Evolutionary conservation across 2,329 filamentous ascomycete species (phyloP).

Genomic region (Epichloe hybrida): DNA sequence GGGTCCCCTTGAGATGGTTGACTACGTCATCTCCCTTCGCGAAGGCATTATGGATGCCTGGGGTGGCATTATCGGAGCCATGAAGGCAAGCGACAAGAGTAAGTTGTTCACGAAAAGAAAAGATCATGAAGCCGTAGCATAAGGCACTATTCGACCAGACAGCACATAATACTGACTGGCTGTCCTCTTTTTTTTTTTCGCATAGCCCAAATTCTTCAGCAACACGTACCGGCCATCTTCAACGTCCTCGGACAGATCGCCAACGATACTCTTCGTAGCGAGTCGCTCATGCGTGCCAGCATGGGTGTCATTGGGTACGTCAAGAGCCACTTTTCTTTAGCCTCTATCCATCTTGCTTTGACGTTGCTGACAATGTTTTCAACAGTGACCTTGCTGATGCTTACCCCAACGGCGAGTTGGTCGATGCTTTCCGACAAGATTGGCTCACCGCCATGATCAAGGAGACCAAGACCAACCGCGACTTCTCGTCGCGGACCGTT

Average conservation of each 20-base stretch:
- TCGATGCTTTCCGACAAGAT: constrained; percentile 73
- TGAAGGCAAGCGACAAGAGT: constrained; percentile 75
- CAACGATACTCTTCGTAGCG: constrained; percentile 74
- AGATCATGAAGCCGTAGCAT: no score
- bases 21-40: constrained; percentile 87
- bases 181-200: neutral
- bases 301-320: constrained; percentile 95
- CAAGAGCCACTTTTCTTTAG: neutral
- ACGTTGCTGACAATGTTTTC: constrained; percentile 7
- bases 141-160: no score
- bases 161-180: neutral
- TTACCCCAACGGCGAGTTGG: constrained; percentile 81
- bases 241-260: constrained; percentile 70
- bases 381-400: constrained; percentile 80
- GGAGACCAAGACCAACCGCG: constrained; percentile 79
- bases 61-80: constrained; percentile 89
- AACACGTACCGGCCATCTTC: constrained; percentile 77
- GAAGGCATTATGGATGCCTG: constrained; percentile 99
- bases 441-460: constrained; percentile 86
- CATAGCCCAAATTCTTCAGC: constrained; percentile 55
- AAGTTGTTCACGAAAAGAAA: constrained; percentile 19
- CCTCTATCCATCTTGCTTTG: neutral
- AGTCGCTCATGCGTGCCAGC: constrained; percentile 78
- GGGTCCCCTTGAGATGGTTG: constrained; percentile 85
- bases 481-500: constrained; percentile 72